Base-by-base conservation (phyloP, 1,139 yeast genomes). In the Yamadazyma trypodendri region DNA sequence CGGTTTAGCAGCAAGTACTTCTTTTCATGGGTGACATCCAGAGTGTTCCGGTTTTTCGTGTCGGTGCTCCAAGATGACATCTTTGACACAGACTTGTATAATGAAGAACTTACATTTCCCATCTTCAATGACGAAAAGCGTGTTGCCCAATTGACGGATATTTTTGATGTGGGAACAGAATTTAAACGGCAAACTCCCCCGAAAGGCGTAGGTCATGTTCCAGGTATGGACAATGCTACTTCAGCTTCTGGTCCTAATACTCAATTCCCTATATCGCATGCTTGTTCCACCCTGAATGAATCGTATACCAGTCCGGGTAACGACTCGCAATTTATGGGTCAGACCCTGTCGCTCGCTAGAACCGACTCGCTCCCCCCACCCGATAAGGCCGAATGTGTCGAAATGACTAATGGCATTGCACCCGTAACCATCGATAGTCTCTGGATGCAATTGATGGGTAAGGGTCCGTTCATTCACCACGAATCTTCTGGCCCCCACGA, bases 11-110 rank as follows among this genome's bases (percentile, higher is more conserved):
- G 39, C 18, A 44, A 40, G 27, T 49, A 49, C 29, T 48, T 33
- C 24, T 49, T 44, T 32, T 36, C 51, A 11, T 49, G 52, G 52
- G 32, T 48, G 6, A 32, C 45, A 14, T 30, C 49, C 8, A 41
- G 42, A 31, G 22, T 43, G 30, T 28, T 32, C 23, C 35, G 34
- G 14, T 34, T 27, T 20, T 35, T 36, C 14, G 13, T 40, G 12
- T 23, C 21, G 3, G 12, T 35, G 3, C 22, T 44, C 6, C 38
- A 34, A 23, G 38, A 46, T 2, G 37, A 34, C 16, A 35, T 31
- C 4, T 47, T 47, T 22, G 32, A 36, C 16, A 38, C 35, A 4
- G 30, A 31, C 2, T 28, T 48, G 28, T 32, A 37, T 22, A 16
- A 18, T 2, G 23, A 32, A 9, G 11, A 15, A 8, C 24, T 38